phyloP scores from a whole-genome alignment of 164 flowering plant species.

The Piper longum region DNA sequence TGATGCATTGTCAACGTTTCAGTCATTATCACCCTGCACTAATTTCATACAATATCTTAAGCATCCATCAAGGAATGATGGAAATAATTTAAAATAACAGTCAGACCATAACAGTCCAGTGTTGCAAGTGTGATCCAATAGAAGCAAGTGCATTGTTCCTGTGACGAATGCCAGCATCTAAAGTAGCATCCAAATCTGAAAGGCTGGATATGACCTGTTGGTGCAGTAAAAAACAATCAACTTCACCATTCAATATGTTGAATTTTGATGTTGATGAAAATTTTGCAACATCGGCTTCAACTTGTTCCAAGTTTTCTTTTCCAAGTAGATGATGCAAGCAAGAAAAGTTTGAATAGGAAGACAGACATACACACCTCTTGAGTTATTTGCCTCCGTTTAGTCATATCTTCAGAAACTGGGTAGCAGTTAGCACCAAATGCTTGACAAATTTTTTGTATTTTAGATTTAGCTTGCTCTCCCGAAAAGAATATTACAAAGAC shows the following conservation, averaged over 20 bases:
- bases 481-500: slow-evolving; percentile 96
- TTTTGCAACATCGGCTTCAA: not conserved
- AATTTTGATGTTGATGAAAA: not conserved
- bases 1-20: not conserved
- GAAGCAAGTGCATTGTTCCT: slow-evolving; percentile 65
- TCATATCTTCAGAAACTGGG: slow-evolving; percentile 85
- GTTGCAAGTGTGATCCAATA: slow-evolving; percentile 44
- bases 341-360: not conserved
- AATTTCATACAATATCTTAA: not conserved
- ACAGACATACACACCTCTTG: slow-evolving; percentile 43
- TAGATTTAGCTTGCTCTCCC: slow-evolving; percentile 88
- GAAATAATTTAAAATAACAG: not conserved
- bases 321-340: not conserved
- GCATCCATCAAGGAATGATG: not conserved
- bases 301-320: not conserved
- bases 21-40: not conserved
- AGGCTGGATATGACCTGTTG: slow-evolving; percentile 70
- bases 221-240: not conserved
- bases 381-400: slow-evolving; percentile 75
- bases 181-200: slow-evolving; percentile 75
- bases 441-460: slow-evolving; percentile 90
- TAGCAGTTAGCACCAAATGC: slow-evolving; percentile 98
- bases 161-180: slow-evolving; percentile 86
- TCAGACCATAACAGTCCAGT: slow-evolving; percentile 69
- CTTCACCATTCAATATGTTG: slow-evolving; percentile 69